Base-by-base conservation (phyloP, 2,329 filamentous ascomycete genomes). In the Grosmannia huntii region DNA sequence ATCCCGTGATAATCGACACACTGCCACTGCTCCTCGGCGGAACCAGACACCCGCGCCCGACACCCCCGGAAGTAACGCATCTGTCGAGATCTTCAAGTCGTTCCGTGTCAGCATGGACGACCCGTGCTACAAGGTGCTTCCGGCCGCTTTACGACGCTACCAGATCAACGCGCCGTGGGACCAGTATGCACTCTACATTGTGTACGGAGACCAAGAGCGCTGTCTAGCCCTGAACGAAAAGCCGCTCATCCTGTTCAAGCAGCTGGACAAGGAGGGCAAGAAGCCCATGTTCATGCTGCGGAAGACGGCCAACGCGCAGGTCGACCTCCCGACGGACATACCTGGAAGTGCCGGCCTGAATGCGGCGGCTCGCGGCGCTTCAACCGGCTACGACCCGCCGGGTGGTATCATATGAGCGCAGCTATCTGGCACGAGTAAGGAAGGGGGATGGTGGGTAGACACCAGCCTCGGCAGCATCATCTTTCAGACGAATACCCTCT, bases 241-340 rank as follows among this genome's bases (percentile, higher is more conserved):
- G 67, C 94, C 94, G 11, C 75, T 99, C 60, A 95, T 96, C 62
- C 73, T 99, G 62, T 99, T 99, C 75, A 99, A 99, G 74, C 91
- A 97, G 70, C 76, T 99, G 59, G 91, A 97, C 69, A 91, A 91
- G 70, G 94, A 97, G 74, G 94, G 94, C 53, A 87, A 95, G 73
- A 99, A 97, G 70, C 94, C 94, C 25, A 97, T 97, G 94, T 99
- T 99, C 68, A 99, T 99, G 94, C 76, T 99, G 59, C 78, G 94
- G 59, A 84, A 84, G 71, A 84, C 80, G 38, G 81, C 79, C 53
- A 77, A 76, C 46, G 77, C 78, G 11, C 73, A 73, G 56, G 72
- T 72, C 27, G 80, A 82, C 55, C 59, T 65, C 11, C 64, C 65
- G 2, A 67, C 63, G 19, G 77, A 79, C 51, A 71, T 74, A 1